These are phyloP conservation scores for Leishmania tropica DNA, from an alignment of 208 protist species.

Conservation along the genomic window DNA sequence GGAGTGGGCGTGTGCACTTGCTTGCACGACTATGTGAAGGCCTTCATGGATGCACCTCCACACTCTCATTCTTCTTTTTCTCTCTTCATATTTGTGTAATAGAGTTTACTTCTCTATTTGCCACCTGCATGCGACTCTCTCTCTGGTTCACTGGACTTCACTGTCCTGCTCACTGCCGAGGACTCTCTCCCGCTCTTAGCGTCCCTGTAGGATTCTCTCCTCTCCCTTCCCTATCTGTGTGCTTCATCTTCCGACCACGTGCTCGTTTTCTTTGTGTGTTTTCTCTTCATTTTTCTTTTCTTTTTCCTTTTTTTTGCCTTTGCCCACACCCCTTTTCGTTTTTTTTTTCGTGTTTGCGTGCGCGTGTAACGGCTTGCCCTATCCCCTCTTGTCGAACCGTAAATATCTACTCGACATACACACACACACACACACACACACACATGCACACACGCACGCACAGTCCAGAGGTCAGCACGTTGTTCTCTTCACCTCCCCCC, in stretches of 20 bases:
- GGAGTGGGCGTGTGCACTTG: neutral
- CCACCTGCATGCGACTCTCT: neutral
- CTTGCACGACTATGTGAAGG: neutral
- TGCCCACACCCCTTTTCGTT: neutral
- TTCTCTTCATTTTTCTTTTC: neutral
- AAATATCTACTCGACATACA: neutral
- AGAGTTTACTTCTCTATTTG: neutral
- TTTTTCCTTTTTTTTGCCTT: neutral
- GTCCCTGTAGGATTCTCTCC: constrained; percentile 1
- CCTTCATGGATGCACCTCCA: neutral
- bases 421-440: neutral
- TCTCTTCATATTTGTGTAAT: neutral
- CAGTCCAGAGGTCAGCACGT: neutral
- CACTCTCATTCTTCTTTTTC: neutral
- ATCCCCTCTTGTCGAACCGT: neutral
- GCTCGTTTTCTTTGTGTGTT: constrained; percentile 10
- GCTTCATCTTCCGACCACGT: neutral
- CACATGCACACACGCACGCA: neutral
- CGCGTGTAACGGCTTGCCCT: neutral
- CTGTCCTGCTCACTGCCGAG: constrained; percentile 1
- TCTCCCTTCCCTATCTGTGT: constrained; percentile 9
- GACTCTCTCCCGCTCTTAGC: neutral
- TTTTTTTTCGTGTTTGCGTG: neutral
- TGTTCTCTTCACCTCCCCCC: neutral
- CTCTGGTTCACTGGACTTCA: neutral